Base-by-base conservation (phyloP, 169 alveolate genomes). In the Plasmodium malariae region DNA sequence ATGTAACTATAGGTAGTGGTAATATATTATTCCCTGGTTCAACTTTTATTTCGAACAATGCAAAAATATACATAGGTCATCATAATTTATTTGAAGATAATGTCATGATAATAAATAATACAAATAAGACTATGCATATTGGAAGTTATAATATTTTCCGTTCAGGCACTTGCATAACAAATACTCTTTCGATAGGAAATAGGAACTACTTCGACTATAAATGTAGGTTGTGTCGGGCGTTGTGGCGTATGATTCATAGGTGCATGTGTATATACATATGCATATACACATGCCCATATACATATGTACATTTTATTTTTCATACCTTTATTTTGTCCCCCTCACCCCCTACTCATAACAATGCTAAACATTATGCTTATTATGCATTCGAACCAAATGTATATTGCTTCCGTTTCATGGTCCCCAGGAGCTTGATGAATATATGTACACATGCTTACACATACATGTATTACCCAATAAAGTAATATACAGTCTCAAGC, bases 71-170 rank as follows among this genome's bases (percentile, higher is more conserved):
- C 34, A 80, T 80, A 37, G 90, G 85, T 9, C 43, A 80, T 49
- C 26, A 80, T 59, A 80, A 80, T 7, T 43, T 80, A 34, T 67
- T 80, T 80, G 90, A 80, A 59, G 90, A 80, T 43, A 45, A 65
- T 55, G 80, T 80, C 24, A 67, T 59, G 9, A 80, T 80, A 19
- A 80, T 80, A 55, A 80, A 80, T 59, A 65, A 28, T 40, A 69
- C 85, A 65, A 40, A 36, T 48, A 48, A 34, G n/a, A 30, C 63
- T 43, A 80, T 80, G 90, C 67, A 80, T 26, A 80, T 80, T 65
- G 90, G 90, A 0, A 80, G 24, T 80, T 65, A 67, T 43, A 80
- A 80, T 40, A 80, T 80, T 48, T 80, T 80, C 34, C 74, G 90
- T 5, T 80, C 90, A 4, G 90, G 90, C 1, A 62, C 90, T 11